Evolutionary conservation across 2,329 filamentous ascomycete genomes (phyloP).

Genomic region (Exophiala aquamarina): DNA sequence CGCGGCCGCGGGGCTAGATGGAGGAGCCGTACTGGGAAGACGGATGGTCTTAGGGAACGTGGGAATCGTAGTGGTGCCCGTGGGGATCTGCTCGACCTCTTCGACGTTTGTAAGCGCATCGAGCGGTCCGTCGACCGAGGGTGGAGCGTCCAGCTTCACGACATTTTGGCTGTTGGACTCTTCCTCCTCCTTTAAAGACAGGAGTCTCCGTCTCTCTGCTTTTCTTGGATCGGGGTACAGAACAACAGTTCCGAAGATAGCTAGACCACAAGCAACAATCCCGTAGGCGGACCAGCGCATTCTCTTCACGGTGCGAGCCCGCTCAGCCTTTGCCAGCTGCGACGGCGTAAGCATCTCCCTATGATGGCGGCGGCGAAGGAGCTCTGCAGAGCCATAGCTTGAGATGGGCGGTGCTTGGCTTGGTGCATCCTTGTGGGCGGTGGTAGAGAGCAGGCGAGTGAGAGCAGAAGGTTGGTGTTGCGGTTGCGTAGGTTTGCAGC

Average conservation of each 20-base stretch:
- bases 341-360: conserved; percentile 4
- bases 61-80: conserved; percentile 77
- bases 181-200: conserved; percentile 9
- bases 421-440: conserved; percentile 9
- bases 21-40: conserved; percentile 50
- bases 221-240: conserved; percentile 19
- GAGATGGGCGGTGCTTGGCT: conserved; percentile 10
- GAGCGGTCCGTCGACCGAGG: conserved; percentile 36
- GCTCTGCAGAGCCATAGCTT: conserved; percentile 21
- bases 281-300: conserved; percentile 30
- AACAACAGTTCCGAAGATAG: conserved; percentile 41
- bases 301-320: conserved; percentile 19
- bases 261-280: conserved; percentile 39
- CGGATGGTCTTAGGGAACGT: conserved; percentile 73
- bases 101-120: conserved; percentile 41
- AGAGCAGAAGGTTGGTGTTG: conserved; percentile 4
- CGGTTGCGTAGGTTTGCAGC: conserved; percentile 8
- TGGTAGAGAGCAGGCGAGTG: conserved; percentile 13
- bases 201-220: conserved; percentile 5
- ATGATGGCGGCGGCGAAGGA: conserved; percentile 23
- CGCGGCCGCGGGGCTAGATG: conserved; percentile 39
- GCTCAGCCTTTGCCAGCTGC: conserved; percentile 16
- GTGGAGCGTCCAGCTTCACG: conserved; percentile 42
- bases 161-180: conserved; percentile 18
- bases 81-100: conserved; percentile 73